phyloP scores from a whole-genome alignment of 768 basidiomycete genomes.

The Boletus bicolor region DNA sequence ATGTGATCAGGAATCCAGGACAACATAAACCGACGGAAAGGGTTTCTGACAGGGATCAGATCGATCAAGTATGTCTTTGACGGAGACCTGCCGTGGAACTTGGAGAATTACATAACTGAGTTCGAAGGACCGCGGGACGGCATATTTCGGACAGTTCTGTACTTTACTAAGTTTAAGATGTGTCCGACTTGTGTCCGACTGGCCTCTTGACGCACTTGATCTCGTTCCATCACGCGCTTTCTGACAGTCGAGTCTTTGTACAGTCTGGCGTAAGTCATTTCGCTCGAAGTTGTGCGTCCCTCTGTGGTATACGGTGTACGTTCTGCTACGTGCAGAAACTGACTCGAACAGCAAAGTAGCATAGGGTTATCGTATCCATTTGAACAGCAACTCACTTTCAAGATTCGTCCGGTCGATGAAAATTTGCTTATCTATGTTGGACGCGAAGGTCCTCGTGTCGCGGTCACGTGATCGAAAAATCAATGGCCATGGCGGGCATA shows the following conservation, averaged over 20 bases:
- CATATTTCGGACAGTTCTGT: neutral
- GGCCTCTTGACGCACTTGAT: neutral
- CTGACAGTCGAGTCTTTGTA: neutral
- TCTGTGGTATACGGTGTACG: too few species aligned
- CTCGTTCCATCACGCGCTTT: neutral
- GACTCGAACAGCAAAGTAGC: too few species aligned
- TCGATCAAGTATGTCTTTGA: neutral
- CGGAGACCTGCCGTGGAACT: too few species aligned
- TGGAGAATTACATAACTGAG: neutral
- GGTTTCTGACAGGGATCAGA: neutral
- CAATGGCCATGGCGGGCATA: slow-evolving; percentile 2
- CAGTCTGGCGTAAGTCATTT: neutral
- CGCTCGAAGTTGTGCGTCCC: too few species aligned
- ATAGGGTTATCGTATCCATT: too few species aligned
- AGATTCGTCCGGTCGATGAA: neutral
- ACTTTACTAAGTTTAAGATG: neutral
- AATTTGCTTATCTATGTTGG: neutral
- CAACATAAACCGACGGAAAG: neutral
- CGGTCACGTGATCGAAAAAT: slow-evolving; percentile 28
- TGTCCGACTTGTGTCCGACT: neutral
- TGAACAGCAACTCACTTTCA: too few species aligned
- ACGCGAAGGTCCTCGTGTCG: slow-evolving; percentile 19
- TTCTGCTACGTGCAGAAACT: too few species aligned
- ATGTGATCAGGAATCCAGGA: neutral
- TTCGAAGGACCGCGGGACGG: neutral